Evolutionary conservation across 2,329 filamentous ascomycete species (phyloP), one percentile per base, ranked within the genome.

Genomic region (Phyllachora maydis): DNA sequence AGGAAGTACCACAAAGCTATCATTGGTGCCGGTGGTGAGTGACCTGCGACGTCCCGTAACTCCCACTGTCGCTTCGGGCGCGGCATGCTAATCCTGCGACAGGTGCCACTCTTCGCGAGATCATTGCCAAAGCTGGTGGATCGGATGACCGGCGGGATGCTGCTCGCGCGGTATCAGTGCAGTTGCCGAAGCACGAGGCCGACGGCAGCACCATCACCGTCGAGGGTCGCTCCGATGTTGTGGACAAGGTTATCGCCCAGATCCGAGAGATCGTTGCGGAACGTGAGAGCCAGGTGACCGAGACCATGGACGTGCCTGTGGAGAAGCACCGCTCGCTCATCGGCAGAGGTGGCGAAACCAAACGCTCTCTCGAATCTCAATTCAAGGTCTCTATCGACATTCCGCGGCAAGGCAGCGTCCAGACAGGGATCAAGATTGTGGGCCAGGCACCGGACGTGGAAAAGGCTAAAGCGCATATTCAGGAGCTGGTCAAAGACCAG

Each of bases 311-410:
- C 16, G 71, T 98, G 17, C 77, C 83, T 10, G 70, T 73, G 8
- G 76, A 88, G 37, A 90, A 93, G 57, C 90, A 98, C 47, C 65
- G 83, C 25, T 62, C 78, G 6, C 61, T 98, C 13, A 95, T 98
- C 40, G 88, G 88, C 19, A 79, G 82, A 27, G 82, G 81, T 32
- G 88, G 90, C 32, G 82, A 92, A 35, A 71, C 69, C 23, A 77
- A 90, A 46, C 76, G 78, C 32, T 65, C 74, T 32, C 62, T 98
- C 14, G 88, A 98, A 55, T 62, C 72, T 18, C 67, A 83, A 42
- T 90, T 93, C 54, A 71, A 67, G 27, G 73, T 98, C 25, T 70
- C 72, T 6, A 67, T 98, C 32, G 85, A 95, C 39, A 76, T 98
- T 29, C 88, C 88, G 12, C 76, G 81, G 36, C 82, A 92, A 50